Conservation (phyloP, 208 protist species). For the Leishmania major region DNA sequence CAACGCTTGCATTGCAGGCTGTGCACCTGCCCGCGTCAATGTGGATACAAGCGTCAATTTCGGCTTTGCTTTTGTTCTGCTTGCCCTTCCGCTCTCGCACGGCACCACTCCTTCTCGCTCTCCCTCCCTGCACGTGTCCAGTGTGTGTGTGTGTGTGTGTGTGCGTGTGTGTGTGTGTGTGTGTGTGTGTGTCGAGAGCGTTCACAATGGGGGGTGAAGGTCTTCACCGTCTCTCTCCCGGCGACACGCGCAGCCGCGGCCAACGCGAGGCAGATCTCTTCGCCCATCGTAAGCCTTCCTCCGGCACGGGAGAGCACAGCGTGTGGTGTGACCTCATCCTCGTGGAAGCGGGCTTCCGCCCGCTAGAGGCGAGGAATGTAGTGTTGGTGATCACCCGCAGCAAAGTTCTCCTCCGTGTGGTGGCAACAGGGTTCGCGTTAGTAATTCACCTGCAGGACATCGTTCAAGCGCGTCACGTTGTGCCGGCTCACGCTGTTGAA, state of each 20-base stretch:
- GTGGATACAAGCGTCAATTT: background rate
- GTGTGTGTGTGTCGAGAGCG: too few species aligned
- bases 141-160: background rate
- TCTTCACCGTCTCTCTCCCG: background rate
- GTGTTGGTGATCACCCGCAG: conserved; percentile 42
- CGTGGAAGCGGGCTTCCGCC: conserved; percentile 45
- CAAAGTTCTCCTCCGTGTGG: conserved; percentile 49
- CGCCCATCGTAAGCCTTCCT: background rate
- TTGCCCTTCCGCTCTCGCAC: background rate
- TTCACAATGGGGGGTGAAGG: background rate
- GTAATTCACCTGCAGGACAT: conserved; percentile 43
- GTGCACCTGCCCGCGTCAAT: background rate
- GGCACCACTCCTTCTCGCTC: background rate
- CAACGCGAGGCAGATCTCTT: conserved; percentile 9
- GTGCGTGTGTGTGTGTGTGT: background rate
- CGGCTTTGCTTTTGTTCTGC: background rate
- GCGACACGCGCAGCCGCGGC: conserved; percentile 8
- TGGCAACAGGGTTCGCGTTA: conserved; percentile 55
- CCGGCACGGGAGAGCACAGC: conserved; percentile 21
- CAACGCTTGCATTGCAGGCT: background rate
- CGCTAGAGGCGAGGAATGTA: conserved; percentile 42
- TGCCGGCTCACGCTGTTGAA: conserved; percentile 24
- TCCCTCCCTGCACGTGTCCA: background rate
- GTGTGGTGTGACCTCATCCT: conserved; percentile 54
- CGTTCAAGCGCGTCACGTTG: conserved; percentile 17